Evolutionary conservation across 176 grass and related monocot genomes (phyloP).

Genomic region (Neostapfia colusana): DNA sequence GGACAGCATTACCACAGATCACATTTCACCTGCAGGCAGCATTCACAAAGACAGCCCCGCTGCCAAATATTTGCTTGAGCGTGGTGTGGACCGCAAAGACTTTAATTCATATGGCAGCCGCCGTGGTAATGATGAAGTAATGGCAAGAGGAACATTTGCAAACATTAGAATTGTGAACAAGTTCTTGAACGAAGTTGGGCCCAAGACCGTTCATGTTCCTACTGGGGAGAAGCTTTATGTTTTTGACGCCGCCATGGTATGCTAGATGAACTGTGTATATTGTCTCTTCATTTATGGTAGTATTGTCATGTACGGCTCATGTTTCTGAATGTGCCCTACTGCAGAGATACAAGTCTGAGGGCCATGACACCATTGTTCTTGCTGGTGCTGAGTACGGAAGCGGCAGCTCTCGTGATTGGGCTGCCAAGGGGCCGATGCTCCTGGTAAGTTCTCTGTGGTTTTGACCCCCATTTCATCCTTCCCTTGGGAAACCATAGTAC

Average conservation of each 20-base stretch:
- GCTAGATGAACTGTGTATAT: slow-evolving; percentile 6
- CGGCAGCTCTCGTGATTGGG: slow-evolving; percentile 98
- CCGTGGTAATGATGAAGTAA: slow-evolving; percentile 84
- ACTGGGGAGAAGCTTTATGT: slow-evolving; percentile 88
- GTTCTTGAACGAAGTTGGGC: slow-evolving; percentile 73
- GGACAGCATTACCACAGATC: slow-evolving; percentile 91
- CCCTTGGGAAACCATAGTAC: slow-evolving; percentile 11
- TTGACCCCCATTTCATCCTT: slow-evolving; percentile 1
- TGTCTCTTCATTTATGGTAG: not conserved
- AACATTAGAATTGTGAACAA: slow-evolving; percentile 95
- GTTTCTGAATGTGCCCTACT: not conserved
- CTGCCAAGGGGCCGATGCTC: slow-evolving; percentile 94
- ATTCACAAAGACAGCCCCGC: slow-evolving; percentile 89
- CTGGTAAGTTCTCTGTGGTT: slow-evolving; percentile 51
- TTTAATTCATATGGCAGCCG: slow-evolving; percentile 93
- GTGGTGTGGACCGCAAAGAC: slow-evolving; percentile 71
- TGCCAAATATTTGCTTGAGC: slow-evolving; percentile 81
- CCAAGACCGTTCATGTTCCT: slow-evolving; percentile 82
- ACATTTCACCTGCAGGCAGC: slow-evolving; percentile 93
- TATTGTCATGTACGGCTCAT: not conserved
- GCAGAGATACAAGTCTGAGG: slow-evolving; percentile 86
- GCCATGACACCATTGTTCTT: slow-evolving; percentile 76
- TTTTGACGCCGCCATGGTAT: slow-evolving; percentile 83
- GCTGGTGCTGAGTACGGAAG: slow-evolving; percentile 97
- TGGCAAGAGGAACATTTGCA: slow-evolving; percentile 97